These are phyloP conservation scores for Bipolaris oryzae DNA, from an alignment of 2,329 filamentous ascomycete species.

Conservation along the genomic window DNA sequence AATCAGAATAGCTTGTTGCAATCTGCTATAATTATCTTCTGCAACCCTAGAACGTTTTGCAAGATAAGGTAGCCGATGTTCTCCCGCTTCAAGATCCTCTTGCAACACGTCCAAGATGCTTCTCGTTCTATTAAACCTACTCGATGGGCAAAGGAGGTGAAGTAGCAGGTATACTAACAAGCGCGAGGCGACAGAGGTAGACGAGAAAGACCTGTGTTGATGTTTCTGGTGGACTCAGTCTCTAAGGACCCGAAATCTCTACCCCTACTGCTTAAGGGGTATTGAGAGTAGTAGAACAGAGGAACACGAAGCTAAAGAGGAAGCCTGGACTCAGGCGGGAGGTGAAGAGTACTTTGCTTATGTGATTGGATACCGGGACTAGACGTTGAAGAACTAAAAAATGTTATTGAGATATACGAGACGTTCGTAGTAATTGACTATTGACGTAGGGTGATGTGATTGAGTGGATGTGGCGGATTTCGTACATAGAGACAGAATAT, in stretches of 20 bases:
- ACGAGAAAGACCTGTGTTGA: constrained; percentile 16
- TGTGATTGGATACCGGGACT: background rate
- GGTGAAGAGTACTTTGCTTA: background rate
- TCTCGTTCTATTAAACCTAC: background rate
- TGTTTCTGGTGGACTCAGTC: background rate
- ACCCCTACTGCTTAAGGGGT: background rate
- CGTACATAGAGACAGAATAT: too few relatives aligned
- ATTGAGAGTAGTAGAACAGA: background rate
- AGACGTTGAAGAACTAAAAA: background rate
- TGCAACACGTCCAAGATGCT: background rate
- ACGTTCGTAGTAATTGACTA: background rate
- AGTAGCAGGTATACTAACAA: background rate
- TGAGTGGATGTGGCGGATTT: too few relatives aligned
- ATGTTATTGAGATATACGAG: background rate
- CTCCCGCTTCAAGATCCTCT: background rate
- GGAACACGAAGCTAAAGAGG: background rate
- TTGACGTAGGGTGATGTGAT: background rate
- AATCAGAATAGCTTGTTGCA: too few relatives aligned
- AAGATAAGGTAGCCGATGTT: background rate
- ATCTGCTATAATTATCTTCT: too few relatives aligned
- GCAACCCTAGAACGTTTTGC: too few relatives aligned
- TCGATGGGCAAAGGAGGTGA: background rate
- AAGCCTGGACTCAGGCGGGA: background rate
- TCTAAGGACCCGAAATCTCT: background rate
- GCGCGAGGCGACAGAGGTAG: constrained; percentile 8